A percentile compares a stretch with the other conserved stretches of the same genome.
These are phyloP conservation scores for Leptographium lundbergii DNA, from an alignment of 2,329 filamentous ascomycete genomes.

Conservation along the genomic window DNA sequence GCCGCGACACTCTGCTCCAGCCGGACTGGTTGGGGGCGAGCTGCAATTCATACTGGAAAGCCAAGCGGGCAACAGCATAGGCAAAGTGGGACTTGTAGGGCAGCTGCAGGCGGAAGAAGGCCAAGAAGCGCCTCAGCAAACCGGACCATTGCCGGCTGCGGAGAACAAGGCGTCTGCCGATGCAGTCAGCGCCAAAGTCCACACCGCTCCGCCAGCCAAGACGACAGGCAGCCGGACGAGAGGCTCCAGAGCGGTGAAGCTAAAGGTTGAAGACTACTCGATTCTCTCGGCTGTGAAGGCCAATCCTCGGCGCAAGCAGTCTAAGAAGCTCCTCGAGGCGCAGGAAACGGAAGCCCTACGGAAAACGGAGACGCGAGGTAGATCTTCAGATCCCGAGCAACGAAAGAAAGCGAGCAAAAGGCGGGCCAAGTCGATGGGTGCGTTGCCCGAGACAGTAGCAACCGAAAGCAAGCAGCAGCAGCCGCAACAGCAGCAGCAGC, in stretches of 20 bases:
- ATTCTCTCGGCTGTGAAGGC: slow-evolving; percentile 40
- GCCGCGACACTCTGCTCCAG: slow-evolving; percentile 10
- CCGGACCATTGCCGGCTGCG: background rate
- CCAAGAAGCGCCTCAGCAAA: background rate
- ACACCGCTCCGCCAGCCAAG: background rate
- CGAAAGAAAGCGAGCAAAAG: background rate
- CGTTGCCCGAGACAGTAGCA: background rate
- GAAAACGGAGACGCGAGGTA: background rate
- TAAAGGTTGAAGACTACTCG: slow-evolving; percentile 17
- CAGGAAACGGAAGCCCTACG: background rate
- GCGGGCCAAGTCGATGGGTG: slow-evolving; percentile 5
- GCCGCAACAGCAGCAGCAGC: background rate
- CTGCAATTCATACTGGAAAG: background rate
- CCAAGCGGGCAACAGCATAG: background rate
- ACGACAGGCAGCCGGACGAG: background rate
- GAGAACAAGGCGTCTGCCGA: background rate
- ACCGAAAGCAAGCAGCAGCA: background rate
- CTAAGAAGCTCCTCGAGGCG: slow-evolving; percentile 8
- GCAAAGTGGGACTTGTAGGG: background rate
- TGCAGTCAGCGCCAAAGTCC: background rate
- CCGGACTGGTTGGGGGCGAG: background rate
- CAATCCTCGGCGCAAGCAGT: slow-evolving; percentile 17
- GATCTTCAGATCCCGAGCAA: background rate
- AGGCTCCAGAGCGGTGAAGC: background rate
- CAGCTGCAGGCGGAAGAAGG: background rate